These are phyloP conservation scores for Dictyophora rubrovolvata DNA, from an alignment of 768 basidiomycete genomes.

Conservation along the genomic window DNA sequence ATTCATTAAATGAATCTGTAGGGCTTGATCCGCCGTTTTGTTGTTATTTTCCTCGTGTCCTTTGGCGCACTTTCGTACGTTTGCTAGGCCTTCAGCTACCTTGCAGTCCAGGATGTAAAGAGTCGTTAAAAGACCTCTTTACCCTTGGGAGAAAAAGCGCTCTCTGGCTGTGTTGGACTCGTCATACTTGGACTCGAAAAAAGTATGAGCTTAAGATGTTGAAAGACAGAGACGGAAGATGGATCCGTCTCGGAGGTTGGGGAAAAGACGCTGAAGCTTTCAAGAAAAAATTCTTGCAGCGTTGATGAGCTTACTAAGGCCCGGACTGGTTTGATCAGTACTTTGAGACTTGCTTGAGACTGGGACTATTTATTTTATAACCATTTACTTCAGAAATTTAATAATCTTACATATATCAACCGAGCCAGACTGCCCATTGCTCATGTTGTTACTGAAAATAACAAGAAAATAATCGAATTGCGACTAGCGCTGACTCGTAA, in stretches of 20 bases:
- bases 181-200: constrained; percentile 27
- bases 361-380: too few relatives aligned
- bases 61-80: constrained; percentile 41
- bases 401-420: too few relatives aligned
- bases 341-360: too few relatives aligned
- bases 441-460: too few relatives aligned
- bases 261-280: constrained; percentile 26
- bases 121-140: constrained; percentile 31
- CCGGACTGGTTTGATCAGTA: too few relatives aligned
- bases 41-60: constrained; percentile 51
- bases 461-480: too few relatives aligned
- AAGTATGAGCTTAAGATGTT: constrained; percentile 21
- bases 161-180: constrained; percentile 37
- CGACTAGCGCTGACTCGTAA: too few relatives aligned
- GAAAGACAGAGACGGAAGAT: constrained; percentile 25
- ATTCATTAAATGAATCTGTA: constrained; percentile 19
- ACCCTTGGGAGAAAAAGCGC: constrained; percentile 38
- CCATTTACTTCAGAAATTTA: too few relatives aligned
- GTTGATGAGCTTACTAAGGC: too few relatives aligned
- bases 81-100: constrained; percentile 24
- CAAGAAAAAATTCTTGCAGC: too few relatives aligned
- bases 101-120: constrained; percentile 42
- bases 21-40: constrained; percentile 63
- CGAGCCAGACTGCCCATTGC: too few relatives aligned
- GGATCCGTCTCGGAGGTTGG: constrained; percentile 46